A percentile compares a stretch with the other conserved stretches of the same genome.
Evolutionary conservation across 1,284 basidiomycete species (phyloP).

Genomic region (Malassezia furfur): DNA sequence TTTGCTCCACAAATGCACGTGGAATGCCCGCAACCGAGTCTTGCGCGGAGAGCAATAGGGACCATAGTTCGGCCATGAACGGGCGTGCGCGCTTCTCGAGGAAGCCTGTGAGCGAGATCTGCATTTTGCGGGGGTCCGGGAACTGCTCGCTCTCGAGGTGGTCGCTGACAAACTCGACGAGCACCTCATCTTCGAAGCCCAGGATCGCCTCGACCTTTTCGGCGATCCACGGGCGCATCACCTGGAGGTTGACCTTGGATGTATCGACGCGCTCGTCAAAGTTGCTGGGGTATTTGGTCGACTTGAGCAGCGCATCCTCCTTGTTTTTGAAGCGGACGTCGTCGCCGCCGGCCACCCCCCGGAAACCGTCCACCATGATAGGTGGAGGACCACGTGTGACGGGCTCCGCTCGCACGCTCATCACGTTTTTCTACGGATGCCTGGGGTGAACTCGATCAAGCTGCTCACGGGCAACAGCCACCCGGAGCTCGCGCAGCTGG

Average conservation of each 20-base stretch:
- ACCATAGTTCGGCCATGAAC: constrained; percentile 86
- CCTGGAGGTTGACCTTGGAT: constrained; percentile 79
- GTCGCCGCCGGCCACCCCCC: constrained; percentile 34
- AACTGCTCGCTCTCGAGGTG: constrained; percentile 79
- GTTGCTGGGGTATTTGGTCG: constrained; percentile 78
- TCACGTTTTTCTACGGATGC: constrained; percentile 23
- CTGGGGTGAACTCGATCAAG: constrained; percentile 60
- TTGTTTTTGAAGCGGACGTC: constrained; percentile 79
- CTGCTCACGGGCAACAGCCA: constrained; percentile 93
- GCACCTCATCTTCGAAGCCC: constrained; percentile 90
- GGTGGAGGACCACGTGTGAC: not conserved
- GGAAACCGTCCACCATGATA: constrained; percentile 3
- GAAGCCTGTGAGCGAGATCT: constrained; percentile 86
- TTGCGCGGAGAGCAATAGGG: constrained; percentile 78
- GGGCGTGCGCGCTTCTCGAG: constrained; percentile 62
- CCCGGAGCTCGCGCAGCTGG: constrained; percentile 85
- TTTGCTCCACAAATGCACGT: constrained; percentile 83
- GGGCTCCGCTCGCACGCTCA: not conserved
- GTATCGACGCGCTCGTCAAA: constrained; percentile 65
- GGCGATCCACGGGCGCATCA: constrained; percentile 73
- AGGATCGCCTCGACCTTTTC: constrained; percentile 80
- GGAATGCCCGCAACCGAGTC: constrained; percentile 79
- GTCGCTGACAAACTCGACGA: constrained; percentile 89
- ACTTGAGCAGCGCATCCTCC: constrained; percentile 73
- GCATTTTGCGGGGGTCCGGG: constrained; percentile 88